Percentiles rank a stretch among this genome's conserved stretches.
Evolutionary conservation across 2,329 filamentous ascomycete species (phyloP).

Genomic region (Sphaerulina musiva): DNA sequence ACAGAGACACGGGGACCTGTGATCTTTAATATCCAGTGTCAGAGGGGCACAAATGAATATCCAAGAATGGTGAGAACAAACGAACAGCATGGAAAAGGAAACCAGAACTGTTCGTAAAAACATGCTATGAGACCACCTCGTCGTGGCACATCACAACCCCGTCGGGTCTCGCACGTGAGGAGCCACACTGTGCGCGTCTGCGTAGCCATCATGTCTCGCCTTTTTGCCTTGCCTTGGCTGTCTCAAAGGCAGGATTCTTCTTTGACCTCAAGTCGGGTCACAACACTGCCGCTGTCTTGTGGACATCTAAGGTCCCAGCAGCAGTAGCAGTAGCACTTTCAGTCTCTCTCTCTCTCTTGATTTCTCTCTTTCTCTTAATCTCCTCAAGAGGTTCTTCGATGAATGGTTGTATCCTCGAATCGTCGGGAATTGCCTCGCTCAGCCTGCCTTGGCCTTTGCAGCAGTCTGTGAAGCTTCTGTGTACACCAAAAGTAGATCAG

Average conservation of each 20-base stretch:
- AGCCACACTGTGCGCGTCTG: not conserved
- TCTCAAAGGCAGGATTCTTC: not conserved
- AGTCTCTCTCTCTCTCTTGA: no score
- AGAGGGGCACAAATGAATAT: no score
- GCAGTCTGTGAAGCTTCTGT: constrained; percentile 32
- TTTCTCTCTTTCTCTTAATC: not conserved
- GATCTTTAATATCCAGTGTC: no score
- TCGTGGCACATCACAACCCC: no score
- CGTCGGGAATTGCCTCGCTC: not conserved
- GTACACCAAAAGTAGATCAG: not conserved
- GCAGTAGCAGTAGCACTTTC: no score
- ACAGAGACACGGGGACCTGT: no score
- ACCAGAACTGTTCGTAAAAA: constrained; percentile 9
- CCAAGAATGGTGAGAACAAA: no score
- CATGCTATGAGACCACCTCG: constrained; percentile 3
- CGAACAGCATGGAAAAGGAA: not conserved
- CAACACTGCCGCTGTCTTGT: no score
- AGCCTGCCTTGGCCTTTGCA: constrained; percentile 31
- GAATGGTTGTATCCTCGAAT: not conserved
- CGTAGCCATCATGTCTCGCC: not conserved
- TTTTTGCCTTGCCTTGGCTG: not conserved
- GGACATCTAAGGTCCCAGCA: no score
- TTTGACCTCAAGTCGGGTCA: not conserved
- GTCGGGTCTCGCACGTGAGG: no score
- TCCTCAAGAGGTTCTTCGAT: not conserved